A percentile compares a stretch with the other conserved stretches of the same genome.
Evolutionary conservation across 768 basidiomycete species (phyloP).

Genomic region (Boletus coccyginus): DNA sequence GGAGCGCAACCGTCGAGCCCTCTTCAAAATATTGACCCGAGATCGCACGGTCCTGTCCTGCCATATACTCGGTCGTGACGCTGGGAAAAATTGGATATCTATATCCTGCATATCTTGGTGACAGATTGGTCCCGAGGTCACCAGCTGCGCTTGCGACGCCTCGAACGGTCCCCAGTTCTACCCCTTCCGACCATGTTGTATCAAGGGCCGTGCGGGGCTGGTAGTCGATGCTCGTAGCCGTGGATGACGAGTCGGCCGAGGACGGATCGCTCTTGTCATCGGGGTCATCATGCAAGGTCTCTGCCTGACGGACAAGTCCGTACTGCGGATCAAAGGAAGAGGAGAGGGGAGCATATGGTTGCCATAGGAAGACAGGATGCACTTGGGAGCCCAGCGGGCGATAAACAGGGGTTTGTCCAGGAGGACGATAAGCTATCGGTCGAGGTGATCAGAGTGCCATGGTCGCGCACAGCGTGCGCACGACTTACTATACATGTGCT

Average conservation of each 20-base stretch:
- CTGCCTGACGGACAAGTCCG: slow-evolving; percentile 4
- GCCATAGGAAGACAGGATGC: slow-evolving; percentile 21
- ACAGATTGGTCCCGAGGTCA: slow-evolving; percentile 11
- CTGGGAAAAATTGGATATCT: slow-evolving; percentile 16
- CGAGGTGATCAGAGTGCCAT: not conserved
- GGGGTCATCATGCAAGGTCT: slow-evolving; percentile 14
- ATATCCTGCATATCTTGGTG: slow-evolving; percentile 9
- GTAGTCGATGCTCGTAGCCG: slow-evolving; percentile 9
- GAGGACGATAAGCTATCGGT: slow-evolving; percentile 18
- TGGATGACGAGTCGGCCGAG: slow-evolving; percentile 21
- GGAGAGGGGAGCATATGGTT: slow-evolving; percentile 30
- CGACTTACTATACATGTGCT: slow-evolving; percentile 20
- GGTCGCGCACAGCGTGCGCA: not conserved
- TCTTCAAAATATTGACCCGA: slow-evolving; percentile 9
- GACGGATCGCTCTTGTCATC: slow-evolving; percentile 29
- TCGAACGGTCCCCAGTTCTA: not conserved
- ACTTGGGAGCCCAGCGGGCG: slow-evolving; percentile 10
- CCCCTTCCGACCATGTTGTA: not conserved
- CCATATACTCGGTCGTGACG: slow-evolving; percentile 6
- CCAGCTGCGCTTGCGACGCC: slow-evolving; percentile 5
- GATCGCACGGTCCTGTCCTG: slow-evolving; percentile 1
- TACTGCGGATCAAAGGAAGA: slow-evolving; percentile 17
- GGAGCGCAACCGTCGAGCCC: not conserved
- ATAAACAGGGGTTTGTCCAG: slow-evolving; percentile 17
- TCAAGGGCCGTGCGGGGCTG: slow-evolving; percentile 7